phyloP scores from a whole-genome alignment of 345 rosid species.

The Eucalyptus cloeziana region DNA sequence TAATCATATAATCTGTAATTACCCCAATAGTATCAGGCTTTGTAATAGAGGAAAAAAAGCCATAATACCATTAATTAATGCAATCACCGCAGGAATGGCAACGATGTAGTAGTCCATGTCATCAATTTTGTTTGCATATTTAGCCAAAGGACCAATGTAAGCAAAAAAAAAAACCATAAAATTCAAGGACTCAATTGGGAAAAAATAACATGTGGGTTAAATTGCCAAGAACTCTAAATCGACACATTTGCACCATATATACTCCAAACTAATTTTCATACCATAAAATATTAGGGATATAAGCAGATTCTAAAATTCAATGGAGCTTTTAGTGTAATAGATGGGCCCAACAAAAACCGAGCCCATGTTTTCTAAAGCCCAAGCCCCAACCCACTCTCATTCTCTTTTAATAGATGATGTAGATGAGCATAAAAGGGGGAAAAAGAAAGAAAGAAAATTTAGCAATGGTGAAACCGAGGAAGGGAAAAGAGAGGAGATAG shows the following conservation, averaged over 20 bases:
- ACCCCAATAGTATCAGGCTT: neutral
- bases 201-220: neutral
- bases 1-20: neutral
- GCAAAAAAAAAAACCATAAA: too few relatives aligned
- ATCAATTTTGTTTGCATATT: neutral
- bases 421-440: neutral
- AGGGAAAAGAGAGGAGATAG: neutral
- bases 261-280: neutral
- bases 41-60: neutral
- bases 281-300: neutral
- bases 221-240: neutral
- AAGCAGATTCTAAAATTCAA: neutral
- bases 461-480: neutral
- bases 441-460: too few relatives aligned
- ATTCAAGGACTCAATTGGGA: neutral
- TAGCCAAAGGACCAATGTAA: neutral
- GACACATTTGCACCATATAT: too few relatives aligned
- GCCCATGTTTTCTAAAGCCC: neutral
- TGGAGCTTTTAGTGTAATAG: neutral
- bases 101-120: neutral
- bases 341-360: neutral
- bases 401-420: neutral
- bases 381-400: neutral
- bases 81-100: neutral
- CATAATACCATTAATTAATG: neutral